Evolutionary conservation across 1,284 basidiomycete species (phyloP), one percentile per base, ranked within the genome.

Genomic region (Bondarzewia mesenterica): DNA sequence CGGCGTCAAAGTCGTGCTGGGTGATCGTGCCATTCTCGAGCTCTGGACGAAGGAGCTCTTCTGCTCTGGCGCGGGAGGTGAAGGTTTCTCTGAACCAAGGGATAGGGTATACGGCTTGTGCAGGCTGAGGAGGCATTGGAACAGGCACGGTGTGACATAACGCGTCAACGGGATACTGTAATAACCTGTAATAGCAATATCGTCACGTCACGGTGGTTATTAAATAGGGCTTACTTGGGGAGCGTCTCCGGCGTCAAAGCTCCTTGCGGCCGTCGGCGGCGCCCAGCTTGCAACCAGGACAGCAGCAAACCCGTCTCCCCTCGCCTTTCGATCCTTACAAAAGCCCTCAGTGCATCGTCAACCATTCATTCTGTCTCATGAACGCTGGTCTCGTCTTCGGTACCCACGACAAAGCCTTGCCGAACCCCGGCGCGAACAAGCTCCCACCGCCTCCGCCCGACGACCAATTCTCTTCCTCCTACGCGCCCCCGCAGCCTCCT

Each of bases 41-140:
- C 56, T 85, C 77, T 40, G 80, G 80, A 7, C 68, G 64, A 35
- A 85, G 69, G 47, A 85, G 75, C 25, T 65, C 60, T 49, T 66
- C 61, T 1, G 70, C 58, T 21, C 56, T 58, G 46, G 60, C 56
- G 46, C 58, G 64, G 26, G 64, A 64, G 44, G 52, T 55, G 56
- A 75, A 76, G 4, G 65, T 69, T 41, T 55, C 51, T 50, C 67
- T 66, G 22, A 74, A 56, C 73, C 70, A 77, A 27, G 60, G 50
- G 21, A 65, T 44, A 18, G 62, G 53, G 54, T 63, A 57, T 37
- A 63, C 55, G 54, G 62, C 21, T 26, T 7, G 42, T 3, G 37
- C 26, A 14, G 36, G 46, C 10, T 40, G 18, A 27, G 4, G 27
- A 44, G 27, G 18, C 44, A 7, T 25, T 35, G n/a, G 39, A 20